Evolutionary conservation across 1,139 yeast species (phyloP), one percentile per base, ranked within the genome.

Genomic region (Pneumocystis wakefieldiae): DNA sequence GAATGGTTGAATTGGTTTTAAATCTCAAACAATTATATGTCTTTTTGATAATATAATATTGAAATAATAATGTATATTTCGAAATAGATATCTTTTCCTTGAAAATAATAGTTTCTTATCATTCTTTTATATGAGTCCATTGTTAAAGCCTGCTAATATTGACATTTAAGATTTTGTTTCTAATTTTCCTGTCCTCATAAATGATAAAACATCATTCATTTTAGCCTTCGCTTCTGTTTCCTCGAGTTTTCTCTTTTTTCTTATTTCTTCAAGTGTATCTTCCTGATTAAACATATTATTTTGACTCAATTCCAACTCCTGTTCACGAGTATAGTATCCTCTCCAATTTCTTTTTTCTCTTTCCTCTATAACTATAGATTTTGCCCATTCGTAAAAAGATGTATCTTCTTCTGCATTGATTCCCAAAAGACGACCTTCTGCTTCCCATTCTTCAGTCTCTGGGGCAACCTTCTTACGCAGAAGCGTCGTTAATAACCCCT

Each of bases 391-490:
- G 12, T 48, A 48, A 48, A 48, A 48, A 15, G 55, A 48, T 48
- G 29, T 24, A 48, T 24, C 32, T 24, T 48, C 55, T 12, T 48
- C 55, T 48, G 28, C 32, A 24, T 48, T 19, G 6, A n/a, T 10
- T 7, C 55, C 55, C 24, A 48, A 48, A 48, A 48, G 55, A 5
- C n/a, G 14, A 6, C 55, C 55, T 24, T 48, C 55, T 4, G 42
- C n/a, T 57, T 61, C 63, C 97, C 97, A 89, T 60, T 83, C 87
- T 64, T 85, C 89, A 1, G 90, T 95, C 68, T 89, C 96, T 0
- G 97, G 97, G 12, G 87, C 76, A 61, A 87, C 85, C 72, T 91
- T 91, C 72, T 90, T 91, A 65, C 97, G 79, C 66, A 91, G 75
- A 67, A 91, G 77, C 0, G 97, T 89, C 0, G 95, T 87, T 64